Base-by-base conservation (phyloP, 2,329 filamentous ascomycete species). In the Colletotrichum cereale region DNA sequence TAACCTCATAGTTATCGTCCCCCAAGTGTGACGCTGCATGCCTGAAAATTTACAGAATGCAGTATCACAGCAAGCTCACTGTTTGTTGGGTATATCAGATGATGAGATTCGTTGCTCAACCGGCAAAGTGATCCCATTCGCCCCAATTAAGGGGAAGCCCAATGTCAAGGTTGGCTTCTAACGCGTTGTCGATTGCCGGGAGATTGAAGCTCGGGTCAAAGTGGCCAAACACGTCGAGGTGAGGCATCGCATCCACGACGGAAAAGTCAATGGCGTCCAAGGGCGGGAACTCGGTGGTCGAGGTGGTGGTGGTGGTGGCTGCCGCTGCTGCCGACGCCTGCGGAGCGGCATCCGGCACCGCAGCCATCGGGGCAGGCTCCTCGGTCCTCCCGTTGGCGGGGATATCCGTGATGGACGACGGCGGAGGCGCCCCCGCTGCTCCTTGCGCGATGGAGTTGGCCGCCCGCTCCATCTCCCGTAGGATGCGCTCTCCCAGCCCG, bases 151-250 rank as follows among this genome's bases (percentile, higher is more conserved):
- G 83, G 0, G 86, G 87, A 16, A 86, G 78, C 0, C 84, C 85
- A 62, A 89, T 86, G 57, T 89, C 87, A 3, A 89, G 78, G 64
- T 88, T 88, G 0, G 86, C 86, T 67, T 88, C 86, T 0, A 89
- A 77, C 0, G 85, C 86, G 24, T 87, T 86, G 73, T 89, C 87
- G 31, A 88, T 85, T 0, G 86, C 86, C 31, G 82, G 83, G 1
- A 89, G 74, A 61, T 89, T 83, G 73, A 89, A 89, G 60, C 79
- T 86, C 2, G 87, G 87, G 60, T 88, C 87, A 34, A 89, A 87
- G 53, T 88, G 84, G 3, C 85, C 85, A 74, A 88, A 88, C 1
- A 89, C 80, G 55, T 89, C 86, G n/a, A 87, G 79, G 1, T 86
- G 86, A 0, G 84, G 84, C 34, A 84, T 78, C 2, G 82, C 79